A percentile compares a stretch with the other conserved stretches of the same genome.
Conservation (phyloP, 495 filamentous ascomycete genomes). For the Lepraria neglecta region DNA sequence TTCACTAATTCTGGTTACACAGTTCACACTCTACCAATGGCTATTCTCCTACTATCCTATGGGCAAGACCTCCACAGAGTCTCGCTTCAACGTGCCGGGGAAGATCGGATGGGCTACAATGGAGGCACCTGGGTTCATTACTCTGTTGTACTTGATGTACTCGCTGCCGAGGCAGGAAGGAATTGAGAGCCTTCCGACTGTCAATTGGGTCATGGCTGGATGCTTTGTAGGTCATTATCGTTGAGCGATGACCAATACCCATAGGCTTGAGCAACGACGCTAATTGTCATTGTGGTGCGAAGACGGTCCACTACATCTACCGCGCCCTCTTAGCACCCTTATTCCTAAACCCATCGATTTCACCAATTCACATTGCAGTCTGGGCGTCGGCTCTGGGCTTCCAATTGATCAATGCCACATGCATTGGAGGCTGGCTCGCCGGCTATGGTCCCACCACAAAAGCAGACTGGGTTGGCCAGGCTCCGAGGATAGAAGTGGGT, state of each 20-base stretch:
- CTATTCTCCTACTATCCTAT: slow-evolving; percentile 56
- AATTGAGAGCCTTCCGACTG: slow-evolving; percentile 52
- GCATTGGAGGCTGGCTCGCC: slow-evolving; percentile 72
- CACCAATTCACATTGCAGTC: slow-evolving; percentile 67
- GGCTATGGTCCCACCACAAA: slow-evolving; percentile 63
- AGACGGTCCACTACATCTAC: slow-evolving; percentile 76
- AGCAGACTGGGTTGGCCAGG: slow-evolving; percentile 48
- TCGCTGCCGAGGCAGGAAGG: slow-evolving; percentile 51
- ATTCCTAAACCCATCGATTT: slow-evolving; percentile 81
- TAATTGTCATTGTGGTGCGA: slow-evolving; percentile 30
- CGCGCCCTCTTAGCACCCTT: slow-evolving; percentile 75
- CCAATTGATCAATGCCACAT: slow-evolving; percentile 71
- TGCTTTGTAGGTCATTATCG: slow-evolving; percentile 47
- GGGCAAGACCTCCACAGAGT: slow-evolving; percentile 78
- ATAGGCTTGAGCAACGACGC: slow-evolving; percentile 2
- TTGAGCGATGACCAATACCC: neutral
- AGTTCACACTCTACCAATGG: slow-evolving; percentile 61
- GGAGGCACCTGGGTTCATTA: slow-evolving; percentile 72
- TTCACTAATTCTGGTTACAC: slow-evolving; percentile 13
- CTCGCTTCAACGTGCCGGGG: slow-evolving; percentile 78
- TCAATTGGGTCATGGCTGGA: slow-evolving; percentile 59
- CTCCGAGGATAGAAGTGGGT: slow-evolving; percentile 38
- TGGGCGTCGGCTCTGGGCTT: slow-evolving; percentile 56
- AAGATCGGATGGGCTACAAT: slow-evolving; percentile 79
- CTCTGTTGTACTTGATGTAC: slow-evolving; percentile 68